phyloP scores from a whole-genome alignment of 257 asterid species.

The Cordia subcordata region DNA sequence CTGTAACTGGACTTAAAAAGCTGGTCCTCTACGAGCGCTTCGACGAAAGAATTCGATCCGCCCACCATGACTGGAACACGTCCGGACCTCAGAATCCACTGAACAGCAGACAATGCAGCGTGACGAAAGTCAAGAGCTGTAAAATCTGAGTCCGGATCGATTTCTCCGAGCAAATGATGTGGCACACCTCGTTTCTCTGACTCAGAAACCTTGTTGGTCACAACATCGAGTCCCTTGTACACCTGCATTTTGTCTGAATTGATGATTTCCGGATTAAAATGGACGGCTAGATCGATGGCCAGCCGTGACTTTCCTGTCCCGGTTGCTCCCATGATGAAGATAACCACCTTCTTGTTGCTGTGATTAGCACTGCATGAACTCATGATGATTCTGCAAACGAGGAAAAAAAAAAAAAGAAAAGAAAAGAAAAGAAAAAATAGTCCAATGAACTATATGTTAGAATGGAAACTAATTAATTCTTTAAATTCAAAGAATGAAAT shows the following conservation, averaged over 20 bases:
- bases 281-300: conserved; percentile 11
- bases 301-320: conserved; percentile 22
- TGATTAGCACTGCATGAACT: neutral
- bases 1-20: conserved; percentile 1
- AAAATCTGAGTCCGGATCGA: conserved; percentile 13
- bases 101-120: neutral
- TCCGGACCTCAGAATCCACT: neutral
- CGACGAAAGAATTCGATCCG: conserved; percentile 22
- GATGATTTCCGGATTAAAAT: conserved; percentile 15
- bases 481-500: too few species aligned
- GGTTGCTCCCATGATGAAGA: conserved; percentile 22
- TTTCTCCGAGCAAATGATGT: conserved; percentile 23
- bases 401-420: too few species aligned
- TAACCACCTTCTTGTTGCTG: conserved; percentile 11
- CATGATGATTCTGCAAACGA: neutral
- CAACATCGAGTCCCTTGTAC: conserved; percentile 20
- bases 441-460: too few species aligned
- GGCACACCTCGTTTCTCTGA: conserved; percentile 14
- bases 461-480: too few species aligned
- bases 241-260: conserved; percentile 31
- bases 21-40: conserved; percentile 22
- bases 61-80: conserved; percentile 22
- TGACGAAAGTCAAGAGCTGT: conserved; percentile 6
- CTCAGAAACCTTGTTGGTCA: conserved; percentile 13
- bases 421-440: too few species aligned